Evolutionary conservation across 2,329 filamentous ascomycete species (phyloP).

Genomic region (Ophiostoma sp.): DNA sequence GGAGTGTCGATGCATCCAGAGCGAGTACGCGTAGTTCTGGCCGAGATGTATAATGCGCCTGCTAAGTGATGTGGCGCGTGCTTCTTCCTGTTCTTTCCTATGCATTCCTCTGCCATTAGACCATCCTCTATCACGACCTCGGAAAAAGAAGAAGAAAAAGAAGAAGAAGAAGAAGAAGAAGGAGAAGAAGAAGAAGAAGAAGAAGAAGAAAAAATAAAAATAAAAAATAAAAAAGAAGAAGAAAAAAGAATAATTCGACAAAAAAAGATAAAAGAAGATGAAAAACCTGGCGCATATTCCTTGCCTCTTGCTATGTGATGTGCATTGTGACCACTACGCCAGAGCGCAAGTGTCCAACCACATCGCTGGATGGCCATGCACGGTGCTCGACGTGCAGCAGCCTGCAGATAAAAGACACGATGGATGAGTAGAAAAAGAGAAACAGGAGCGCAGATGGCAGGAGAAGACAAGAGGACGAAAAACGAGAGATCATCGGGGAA

Average conservation of each 20-base stretch:
- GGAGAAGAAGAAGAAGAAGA: no score
- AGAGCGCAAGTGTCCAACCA: background rate
- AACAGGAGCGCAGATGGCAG: background rate
- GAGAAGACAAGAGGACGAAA: background rate
- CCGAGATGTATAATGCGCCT: background rate
- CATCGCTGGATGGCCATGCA: background rate
- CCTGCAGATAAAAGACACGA: constrained; percentile 3
- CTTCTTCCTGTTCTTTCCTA: no score
- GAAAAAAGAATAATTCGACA: no score
- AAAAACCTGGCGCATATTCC: background rate
- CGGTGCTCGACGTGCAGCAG: constrained; percentile 10
- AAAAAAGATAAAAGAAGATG: no score
- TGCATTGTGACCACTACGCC: background rate
- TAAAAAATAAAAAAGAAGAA: no score
- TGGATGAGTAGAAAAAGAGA: background rate
- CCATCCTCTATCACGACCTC: no score
- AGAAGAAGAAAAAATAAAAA: no score
- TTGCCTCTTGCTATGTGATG: background rate
- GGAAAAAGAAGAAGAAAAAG: no score
- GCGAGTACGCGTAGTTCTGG: constrained; percentile 1
- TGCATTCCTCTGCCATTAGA: no score
- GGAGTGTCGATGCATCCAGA: background rate
- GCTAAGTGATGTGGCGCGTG: no score
- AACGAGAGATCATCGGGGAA: background rate
- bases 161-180: no score